Percentiles rank a stretch among this genome's conserved stretches.
Conservation (phyloP, 2,329 filamentous ascomycete genomes). For the Cladophialophora chaetospira region DNA sequence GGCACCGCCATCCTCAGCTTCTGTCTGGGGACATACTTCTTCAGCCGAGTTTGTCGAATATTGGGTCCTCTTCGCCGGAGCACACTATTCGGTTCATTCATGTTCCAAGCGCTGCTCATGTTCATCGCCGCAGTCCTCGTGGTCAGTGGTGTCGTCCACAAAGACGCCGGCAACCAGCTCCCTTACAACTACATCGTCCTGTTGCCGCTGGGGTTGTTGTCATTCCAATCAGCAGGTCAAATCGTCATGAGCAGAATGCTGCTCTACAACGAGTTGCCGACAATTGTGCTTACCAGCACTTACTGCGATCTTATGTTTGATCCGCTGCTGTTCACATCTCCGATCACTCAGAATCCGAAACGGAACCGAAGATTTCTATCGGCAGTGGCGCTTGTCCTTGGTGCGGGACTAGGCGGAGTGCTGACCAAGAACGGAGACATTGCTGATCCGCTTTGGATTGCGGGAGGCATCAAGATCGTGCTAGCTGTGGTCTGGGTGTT, state of each 20-base stretch:
- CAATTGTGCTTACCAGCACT: constrained; percentile 48
- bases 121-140: constrained; percentile 35
- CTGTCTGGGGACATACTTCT: constrained; percentile 41
- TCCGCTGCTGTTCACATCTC: constrained; percentile 37
- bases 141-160: constrained; percentile 36
- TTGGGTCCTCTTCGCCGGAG: constrained; percentile 42
- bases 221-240: constrained; percentile 45
- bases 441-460: constrained; percentile 46
- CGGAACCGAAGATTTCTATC: constrained; percentile 43
- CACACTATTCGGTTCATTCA: constrained; percentile 43
- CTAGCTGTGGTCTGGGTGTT: constrained; percentile 42
- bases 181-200: constrained; percentile 31
- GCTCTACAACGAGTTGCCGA: constrained; percentile 49
- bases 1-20: constrained; percentile 43
- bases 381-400: constrained; percentile 41
- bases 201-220: constrained; percentile 42
- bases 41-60: constrained; percentile 38
- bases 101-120: constrained; percentile 40
- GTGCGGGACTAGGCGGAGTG: constrained; percentile 46
- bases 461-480: constrained; percentile 42
- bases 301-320: constrained; percentile 50
- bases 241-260: constrained; percentile 46
- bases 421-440: constrained; percentile 44
- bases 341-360: constrained; percentile 40
- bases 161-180: constrained; percentile 22